Evolutionary conservation across 1,284 basidiomycete genomes (phyloP).

Genomic region (Laetiporus sulphureus): DNA sequence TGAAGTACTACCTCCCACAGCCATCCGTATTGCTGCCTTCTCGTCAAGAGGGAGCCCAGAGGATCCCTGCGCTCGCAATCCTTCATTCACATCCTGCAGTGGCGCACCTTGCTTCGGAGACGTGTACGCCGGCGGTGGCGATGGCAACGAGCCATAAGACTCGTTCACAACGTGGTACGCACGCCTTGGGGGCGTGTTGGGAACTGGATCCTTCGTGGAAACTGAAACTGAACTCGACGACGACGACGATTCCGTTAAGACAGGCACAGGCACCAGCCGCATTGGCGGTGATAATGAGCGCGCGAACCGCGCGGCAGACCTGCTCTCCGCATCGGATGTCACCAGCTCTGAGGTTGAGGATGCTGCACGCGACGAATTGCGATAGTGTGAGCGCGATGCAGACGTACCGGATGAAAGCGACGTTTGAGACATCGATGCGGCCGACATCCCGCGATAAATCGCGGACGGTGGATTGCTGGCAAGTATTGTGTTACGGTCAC

Average conservation of each 20-base stretch:
- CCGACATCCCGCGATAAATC: slow-evolving; percentile 14
- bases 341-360: slow-evolving; percentile 13
- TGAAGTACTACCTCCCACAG: too few species aligned
- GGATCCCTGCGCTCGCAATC: not conserved
- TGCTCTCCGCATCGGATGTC: slow-evolving; percentile 8
- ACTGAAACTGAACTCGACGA: slow-evolving; percentile 1
- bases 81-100: slow-evolving; percentile 1
- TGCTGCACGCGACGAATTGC: slow-evolving; percentile 17
- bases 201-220: slow-evolving; percentile 20
- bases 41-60: not conserved
- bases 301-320: not conserved
- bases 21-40: not conserved
- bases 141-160: slow-evolving; percentile 19
- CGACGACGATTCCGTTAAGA: slow-evolving; percentile 1
- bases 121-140: slow-evolving; percentile 26
- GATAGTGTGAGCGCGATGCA: slow-evolving; percentile 14
- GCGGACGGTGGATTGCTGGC: slow-evolving; percentile 11
- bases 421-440: slow-evolving; percentile 17
- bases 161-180: slow-evolving; percentile 25
- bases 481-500: too few species aligned
- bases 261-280: not conserved
- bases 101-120: slow-evolving; percentile 18
- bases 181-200: slow-evolving; percentile 20
- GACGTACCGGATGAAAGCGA: slow-evolving; percentile 15
- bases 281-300: not conserved